Evolutionary conservation across 805 yeast genomes (phyloP), one percentile per base, ranked within the genome.

Genomic region (Kodamaea leandrae): DNA sequence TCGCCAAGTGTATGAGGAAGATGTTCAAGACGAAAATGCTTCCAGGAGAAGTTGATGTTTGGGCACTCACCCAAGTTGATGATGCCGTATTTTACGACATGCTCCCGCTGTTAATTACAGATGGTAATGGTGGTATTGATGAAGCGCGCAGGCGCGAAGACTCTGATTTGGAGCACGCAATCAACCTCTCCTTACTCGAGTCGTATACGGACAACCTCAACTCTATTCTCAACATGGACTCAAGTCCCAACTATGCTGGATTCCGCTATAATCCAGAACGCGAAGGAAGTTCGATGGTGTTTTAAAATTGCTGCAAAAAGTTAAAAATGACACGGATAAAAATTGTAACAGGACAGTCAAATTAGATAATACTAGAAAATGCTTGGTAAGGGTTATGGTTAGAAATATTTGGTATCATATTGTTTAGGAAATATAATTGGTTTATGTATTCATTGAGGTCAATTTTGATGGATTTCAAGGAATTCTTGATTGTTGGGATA

Each of bases 41-140:
- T 6, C 58, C 61, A 1, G 20, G 32, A 4, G 45, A 44, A 14
- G 46, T 53, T 5, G 48, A 57, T 26, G 38, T 56, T 21, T 53
- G 58, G 58, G 37, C 40, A 15, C 39, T 57, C 8, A 49, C 54
- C 30, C 60, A 52, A 20, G 47, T 57, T 2, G 60, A 57, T 28
- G 61, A 57, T 20, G 27, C 39, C 10, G 46, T 51, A n/a, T 54
- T 52, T 36, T 47, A 50, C 37, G 41, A 34, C 5, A 42, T 51
- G 42, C 41, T 56, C 10, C 60, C 60, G 6, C 28, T 36, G 15
- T 46, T 57, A 24, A 45, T 57, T n/a, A n/a, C n/a, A n/a, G n/a
- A n/a, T n/a, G n/a, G n/a, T n/a, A n/a, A n/a, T n/a, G n/a, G n/a
- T n/a, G n/a, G n/a, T n/a, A n/a, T n/a, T n/a, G n/a, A n/a, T n/a